Conservation (phyloP, 352 stramenopile species). For the Pythium rishiriense region DNA sequence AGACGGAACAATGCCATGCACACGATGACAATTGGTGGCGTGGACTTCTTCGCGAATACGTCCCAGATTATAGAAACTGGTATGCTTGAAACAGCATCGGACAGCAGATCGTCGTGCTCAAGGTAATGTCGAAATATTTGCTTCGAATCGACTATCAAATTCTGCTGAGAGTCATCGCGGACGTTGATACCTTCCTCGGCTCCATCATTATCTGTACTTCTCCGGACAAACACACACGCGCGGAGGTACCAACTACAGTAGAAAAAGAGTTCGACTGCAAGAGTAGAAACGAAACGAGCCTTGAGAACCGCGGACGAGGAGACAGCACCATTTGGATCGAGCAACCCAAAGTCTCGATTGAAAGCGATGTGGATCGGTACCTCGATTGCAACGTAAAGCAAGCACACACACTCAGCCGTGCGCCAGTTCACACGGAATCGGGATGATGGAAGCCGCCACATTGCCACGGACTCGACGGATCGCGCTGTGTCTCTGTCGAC, state of each 20-base stretch:
- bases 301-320: constrained; percentile 24
- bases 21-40: neutral
- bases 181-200: neutral
- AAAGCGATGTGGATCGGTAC: constrained; percentile 29
- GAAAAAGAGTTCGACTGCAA: constrained; percentile 50
- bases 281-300: constrained; percentile 29
- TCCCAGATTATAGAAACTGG: constrained; percentile 57
- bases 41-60: constrained; percentile 38
- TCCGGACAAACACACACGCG: constrained; percentile 34
- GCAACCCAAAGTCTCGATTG: constrained; percentile 22
- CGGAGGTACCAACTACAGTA: constrained; percentile 44
- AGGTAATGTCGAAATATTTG: constrained; percentile 38
- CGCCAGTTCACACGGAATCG: constrained; percentile 16
- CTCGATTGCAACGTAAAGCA: constrained; percentile 19
- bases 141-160: constrained; percentile 11
- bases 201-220: constrained; percentile 16
- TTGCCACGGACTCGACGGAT: constrained; percentile 27
- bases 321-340: neutral
- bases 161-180: constrained; percentile 11
- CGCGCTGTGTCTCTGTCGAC: constrained; percentile 21
- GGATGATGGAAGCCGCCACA: constrained; percentile 20
- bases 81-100: constrained; percentile 33
- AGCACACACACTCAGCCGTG: neutral
- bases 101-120: constrained; percentile 35
- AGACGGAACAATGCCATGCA: neutral